Evolutionary conservation across 257 asterid genomes (phyloP).

Genomic region (Handroanthus guayacan): DNA sequence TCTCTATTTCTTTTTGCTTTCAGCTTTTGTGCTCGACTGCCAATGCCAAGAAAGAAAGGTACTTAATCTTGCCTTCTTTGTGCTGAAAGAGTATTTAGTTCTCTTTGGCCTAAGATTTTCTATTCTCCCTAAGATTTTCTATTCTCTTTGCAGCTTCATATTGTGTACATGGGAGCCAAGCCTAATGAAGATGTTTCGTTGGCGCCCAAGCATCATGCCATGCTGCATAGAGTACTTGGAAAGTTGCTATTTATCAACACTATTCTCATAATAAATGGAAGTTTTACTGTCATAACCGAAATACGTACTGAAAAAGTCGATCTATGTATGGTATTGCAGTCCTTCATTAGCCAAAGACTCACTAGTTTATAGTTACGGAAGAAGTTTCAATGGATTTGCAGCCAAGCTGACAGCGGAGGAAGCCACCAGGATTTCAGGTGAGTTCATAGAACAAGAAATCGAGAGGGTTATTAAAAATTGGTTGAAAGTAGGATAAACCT

Average conservation of each 20-base stretch:
- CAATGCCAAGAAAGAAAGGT: slow-evolving; percentile 50
- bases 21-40: slow-evolving; percentile 47
- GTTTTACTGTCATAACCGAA: too few relatives aligned
- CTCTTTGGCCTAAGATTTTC: too few relatives aligned
- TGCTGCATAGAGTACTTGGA: slow-evolving; percentile 45
- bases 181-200: slow-evolving; percentile 35
- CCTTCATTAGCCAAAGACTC: slow-evolving; percentile 39
- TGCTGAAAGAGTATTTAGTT: not conserved
- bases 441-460: not conserved
- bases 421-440: slow-evolving; percentile 39
- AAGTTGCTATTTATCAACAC: slow-evolving; percentile 34
- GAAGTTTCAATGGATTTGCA: slow-evolving; percentile 61
- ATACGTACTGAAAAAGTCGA: not conserved
- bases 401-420: slow-evolving; percentile 53
- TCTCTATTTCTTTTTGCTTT: slow-evolving; percentile 44
- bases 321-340: slow-evolving; percentile 32
- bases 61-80: not conserved
- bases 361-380: slow-evolving; percentile 46
- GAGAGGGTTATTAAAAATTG: not conserved
- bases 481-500: too few relatives aligned
- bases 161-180: slow-evolving; percentile 47
- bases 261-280: too few relatives aligned
- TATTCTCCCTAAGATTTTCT: not conserved
- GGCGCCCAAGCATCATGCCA: slow-evolving; percentile 39
- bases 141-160: slow-evolving; percentile 31